Evolutionary conservation across 1,284 basidiomycete genomes (phyloP), one percentile per base, ranked within the genome.

Genomic region (Rhodotorula sp.): DNA sequence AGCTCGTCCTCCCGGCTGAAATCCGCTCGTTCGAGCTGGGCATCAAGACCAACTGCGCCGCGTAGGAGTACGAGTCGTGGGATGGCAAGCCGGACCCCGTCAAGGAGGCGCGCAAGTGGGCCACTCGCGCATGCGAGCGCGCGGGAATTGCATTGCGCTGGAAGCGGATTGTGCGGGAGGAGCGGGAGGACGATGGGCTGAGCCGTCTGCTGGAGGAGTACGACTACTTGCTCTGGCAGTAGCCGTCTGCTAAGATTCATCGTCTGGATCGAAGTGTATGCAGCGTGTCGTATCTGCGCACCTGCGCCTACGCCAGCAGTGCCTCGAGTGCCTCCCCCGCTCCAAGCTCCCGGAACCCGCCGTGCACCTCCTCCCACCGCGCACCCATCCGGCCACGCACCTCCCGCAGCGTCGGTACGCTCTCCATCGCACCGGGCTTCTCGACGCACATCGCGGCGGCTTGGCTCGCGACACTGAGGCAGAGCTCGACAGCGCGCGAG

Each of bases 341-440:
- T 12, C n/a, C n/a, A n/a, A 51, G 27, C 13, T 17, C 3, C 9
- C 13, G 4, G n/a, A 51, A n/a, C 27, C 44, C 53, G 58, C 54
- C 56, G 7, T 32, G 25, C 3, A 60, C 64, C 5, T 41, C 50
- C 9, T 12, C 10, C 64, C 69, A 64, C 4, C 27, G 12, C 29
- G 8, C 36, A 8, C 54, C 66, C 44, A 76, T 58, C 32, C 74
- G 54, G 29, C 53, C 65, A 32, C 53, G 39, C 5, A 79, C 78
- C 21, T 70, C 64, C 25, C 9, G 36, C 22, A 76, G 41, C 3
- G 21, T 71, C n/a, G 78, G 77, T 27, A 78, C 72, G 29, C 74
- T 72, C 54, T 78, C 77, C 76, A 79, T 77, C 19, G 78, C 78
- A 10, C 78, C 78, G 32, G 72, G 58, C 44, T 62, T 70, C 62